Conservation (phyloP, 192 early-diverging fungal species). For the Coemansia biformis region DNA sequence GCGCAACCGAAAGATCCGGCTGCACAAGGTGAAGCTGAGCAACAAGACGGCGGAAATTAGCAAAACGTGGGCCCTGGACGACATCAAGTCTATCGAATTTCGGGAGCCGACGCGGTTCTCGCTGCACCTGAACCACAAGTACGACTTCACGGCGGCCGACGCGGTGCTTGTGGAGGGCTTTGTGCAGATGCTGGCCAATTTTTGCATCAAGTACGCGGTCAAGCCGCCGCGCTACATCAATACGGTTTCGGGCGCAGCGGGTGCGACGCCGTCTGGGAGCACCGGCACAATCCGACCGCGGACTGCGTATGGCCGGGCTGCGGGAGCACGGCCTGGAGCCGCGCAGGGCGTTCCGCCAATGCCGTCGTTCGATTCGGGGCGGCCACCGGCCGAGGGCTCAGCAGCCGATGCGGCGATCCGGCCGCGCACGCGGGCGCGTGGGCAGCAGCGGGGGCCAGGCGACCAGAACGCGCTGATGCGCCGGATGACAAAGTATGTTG, state of each 20-base stretch:
- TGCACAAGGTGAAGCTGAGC: slow-evolving; percentile 48
- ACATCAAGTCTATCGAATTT: slow-evolving; percentile 42
- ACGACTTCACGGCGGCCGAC: slow-evolving; percentile 40
- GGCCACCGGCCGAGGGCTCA: slow-evolving; percentile 4
- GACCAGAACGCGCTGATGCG: slow-evolving; percentile 45
- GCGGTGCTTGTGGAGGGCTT: slow-evolving; percentile 38
- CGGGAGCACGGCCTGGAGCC: slow-evolving; percentile 4
- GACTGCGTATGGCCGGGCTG: slow-evolving; percentile 21
- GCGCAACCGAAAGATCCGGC: slow-evolving; percentile 44
- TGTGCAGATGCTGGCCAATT: slow-evolving; percentile 43
- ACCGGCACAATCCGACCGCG: slow-evolving; percentile 22
- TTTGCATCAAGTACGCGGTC: slow-evolving; percentile 42
- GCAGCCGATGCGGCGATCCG: slow-evolving; percentile 10
- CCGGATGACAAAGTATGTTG: slow-evolving; percentile 48
- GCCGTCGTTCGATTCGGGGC: slow-evolving; percentile 22
- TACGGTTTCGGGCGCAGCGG: slow-evolving; percentile 18
- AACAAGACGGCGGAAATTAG: slow-evolving; percentile 36
- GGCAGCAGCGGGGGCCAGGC: slow-evolving; percentile 17
- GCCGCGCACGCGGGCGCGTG: slow-evolving; percentile 20
- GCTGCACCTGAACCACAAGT: slow-evolving; percentile 40
- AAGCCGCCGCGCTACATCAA: slow-evolving; percentile 43
- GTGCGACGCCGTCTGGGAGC: slow-evolving; percentile 14
- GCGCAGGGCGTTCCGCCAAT: slow-evolving; percentile 15
- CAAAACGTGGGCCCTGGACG: slow-evolving; percentile 45
- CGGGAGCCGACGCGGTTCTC: slow-evolving; percentile 48